Evolutionary conservation across 108 stramenopile genomes (phyloP), one percentile per base, ranked within the genome.

Genomic region (Fragilaria crotonensis): DNA sequence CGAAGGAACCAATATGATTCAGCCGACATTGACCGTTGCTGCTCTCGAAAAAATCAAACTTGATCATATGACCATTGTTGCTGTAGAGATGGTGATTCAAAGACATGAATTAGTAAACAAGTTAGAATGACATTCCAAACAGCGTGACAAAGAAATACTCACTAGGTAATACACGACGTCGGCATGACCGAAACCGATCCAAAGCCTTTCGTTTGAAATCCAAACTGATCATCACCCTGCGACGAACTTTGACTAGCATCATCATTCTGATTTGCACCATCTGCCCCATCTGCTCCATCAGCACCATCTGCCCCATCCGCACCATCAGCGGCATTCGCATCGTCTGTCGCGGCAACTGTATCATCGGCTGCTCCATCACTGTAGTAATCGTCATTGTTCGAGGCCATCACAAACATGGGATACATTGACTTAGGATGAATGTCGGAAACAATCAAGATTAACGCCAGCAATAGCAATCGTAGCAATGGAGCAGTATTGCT

Each of bases 61-160:
- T 87, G 67, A 93, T 93, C 85, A 92, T 87, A 68, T 92, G 80
- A 0, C 90, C 90, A 54, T 82, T 84, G 80, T 84, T 85, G 73
- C 89, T 91, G 59, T 33, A 59, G 25, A 48, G 55, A 22, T 30
- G 30, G 64, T 23, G 54, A 49, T 58, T 14, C 19, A 50, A 26
- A 41, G 22, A 28, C 18, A 17, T 19, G 30, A 61, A 21, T 33
- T 20, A 22, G 51, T 44, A 52, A 57, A 47, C 7, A 32, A 59
- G 36, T 18, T 30, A 20, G 36, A 18, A 48, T 48, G 27, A 25
- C 2, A 59, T 7, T 44, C 44, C 49, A 61, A 23, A 11, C 60
- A 30, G 30, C 17, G 30, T 31, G 2, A 22, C 18, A 18, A 3
- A 47, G 59, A 19, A n/a, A 11, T 20, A 90, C 89, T 87, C 73